Evolutionary conservation across 805 yeast species (phyloP).

Genomic region (Candida suzukii): DNA sequence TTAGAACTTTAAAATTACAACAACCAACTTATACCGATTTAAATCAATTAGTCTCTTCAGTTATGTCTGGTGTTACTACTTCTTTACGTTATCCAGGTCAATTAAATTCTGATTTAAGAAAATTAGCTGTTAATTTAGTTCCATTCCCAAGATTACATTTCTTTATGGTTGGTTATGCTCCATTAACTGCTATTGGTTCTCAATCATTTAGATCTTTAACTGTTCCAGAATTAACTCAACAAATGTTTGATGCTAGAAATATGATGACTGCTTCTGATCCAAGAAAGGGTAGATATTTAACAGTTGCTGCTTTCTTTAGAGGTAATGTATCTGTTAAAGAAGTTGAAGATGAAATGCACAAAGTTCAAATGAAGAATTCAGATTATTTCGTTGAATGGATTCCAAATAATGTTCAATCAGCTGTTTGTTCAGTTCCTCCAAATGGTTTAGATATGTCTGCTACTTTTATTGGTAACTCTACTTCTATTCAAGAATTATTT

Average conservation of each 20-base stretch:
- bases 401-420: conserved; percentile 91
- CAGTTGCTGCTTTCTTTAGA: conserved; percentile 91
- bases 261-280: conserved; percentile 97
- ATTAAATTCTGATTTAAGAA: conserved; percentile 86
- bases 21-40: conserved; percentile 77
- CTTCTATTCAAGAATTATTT: conserved; percentile 87
- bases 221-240: conserved; percentile 90
- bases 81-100: conserved; percentile 94
- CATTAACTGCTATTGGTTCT: conserved; percentile 74
- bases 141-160: conserved; percentile 95
- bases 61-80: conserved; percentile 94
- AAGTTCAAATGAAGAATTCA: conserved; percentile 74
- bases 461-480: conserved; percentile 88
- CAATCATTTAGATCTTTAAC: conserved; percentile 77
- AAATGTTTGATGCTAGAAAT: conserved; percentile 84
- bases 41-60: conserved; percentile 78
- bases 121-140: conserved; percentile 87
- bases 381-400: conserved; percentile 92
- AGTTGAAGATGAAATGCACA: conserved; percentile 89
- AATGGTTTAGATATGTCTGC: conserved; percentile 82
- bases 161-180: conserved; percentile 94
- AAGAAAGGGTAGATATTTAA: conserved; percentile 80
- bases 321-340: conserved; percentile 90
- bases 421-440: conserved; percentile 89
- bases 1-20: conserved; percentile 71